Evolutionary conservation across 2,329 filamentous ascomycete genomes (phyloP), one percentile per base, ranked within the genome.

Genomic region (Diaporthe amygdali): DNA sequence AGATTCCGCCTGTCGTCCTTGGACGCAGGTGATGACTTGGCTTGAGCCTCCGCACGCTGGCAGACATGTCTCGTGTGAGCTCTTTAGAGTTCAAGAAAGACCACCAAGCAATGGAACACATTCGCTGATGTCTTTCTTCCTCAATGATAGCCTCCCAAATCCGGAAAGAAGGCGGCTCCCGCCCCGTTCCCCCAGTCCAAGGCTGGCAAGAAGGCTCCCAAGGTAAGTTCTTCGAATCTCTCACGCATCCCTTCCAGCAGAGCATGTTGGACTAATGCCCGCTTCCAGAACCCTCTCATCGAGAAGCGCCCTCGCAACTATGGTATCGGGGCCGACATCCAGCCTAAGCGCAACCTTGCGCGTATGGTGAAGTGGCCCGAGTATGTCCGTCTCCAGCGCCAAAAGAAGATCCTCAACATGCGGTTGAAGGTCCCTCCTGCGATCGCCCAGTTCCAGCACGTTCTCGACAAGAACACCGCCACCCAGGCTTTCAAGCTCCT

Each of bases 61-160:
- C 86, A 86, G 86, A 86, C 86, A 89, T 87, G 88, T 83, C 83
- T 81, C 80, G 74, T 80, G 80, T 77, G 84, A 85, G 89, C 93
- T 96, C 94, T 92, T 87, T 97, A 97, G 94, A 97, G 94, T 93
- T 93, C 86, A 93, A 91, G 92, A 91, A 93, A 94, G 92, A 93
- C 89, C 82, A 84, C 68, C 88, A 87, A 86, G 87, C 86, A 86
- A 91, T 91, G 89, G 88, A 92, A 92, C 90, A 92, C 90, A 91
- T 88, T 90, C 86, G 93, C 95, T 98, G 93, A 97, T 94, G 88
- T 94, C 92, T 94, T 97, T 93, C 96, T 95, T 97, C 94, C 96
- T 98, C 96, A 96, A 98, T 98, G 95, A 98, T 89, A 98, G 96
- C 94, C 96, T 93, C 94, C 96, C 84, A 99, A 98, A 90, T 84